These are phyloP conservation scores for Fraxinus americana DNA, from an alignment of 257 asterid species.

Conservation along the genomic window DNA sequence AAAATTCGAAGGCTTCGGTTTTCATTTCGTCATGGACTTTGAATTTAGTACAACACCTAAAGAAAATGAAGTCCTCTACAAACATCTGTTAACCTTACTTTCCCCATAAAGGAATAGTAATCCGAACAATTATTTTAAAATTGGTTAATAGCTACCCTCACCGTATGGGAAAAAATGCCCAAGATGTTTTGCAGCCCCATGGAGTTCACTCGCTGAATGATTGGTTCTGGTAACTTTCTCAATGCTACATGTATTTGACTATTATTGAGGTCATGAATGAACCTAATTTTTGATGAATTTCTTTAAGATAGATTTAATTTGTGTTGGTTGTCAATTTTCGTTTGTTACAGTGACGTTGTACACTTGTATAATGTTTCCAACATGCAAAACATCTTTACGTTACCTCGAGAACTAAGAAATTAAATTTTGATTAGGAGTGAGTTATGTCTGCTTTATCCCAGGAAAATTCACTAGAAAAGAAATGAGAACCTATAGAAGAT, in stretches of 20 bases:
- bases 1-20: background rate
- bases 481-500: slow-evolving; percentile 39
- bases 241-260: background rate
- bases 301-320: background rate
- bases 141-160: background rate
- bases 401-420: slow-evolving; percentile 1
- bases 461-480: slow-evolving; percentile 36
- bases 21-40: background rate
- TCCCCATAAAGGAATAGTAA: background rate
- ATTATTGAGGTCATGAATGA: background rate
- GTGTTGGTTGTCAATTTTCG: background rate
- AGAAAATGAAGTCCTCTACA: background rate
- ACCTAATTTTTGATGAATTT: background rate
- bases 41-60: background rate
- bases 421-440: slow-evolving; percentile 8
- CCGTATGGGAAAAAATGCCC: background rate
- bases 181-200: background rate
- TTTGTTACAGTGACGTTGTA: background rate
- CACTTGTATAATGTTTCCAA: background rate
- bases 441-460: slow-evolving; percentile 24
- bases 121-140: background rate
- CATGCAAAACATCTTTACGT: background rate
- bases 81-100: background rate
- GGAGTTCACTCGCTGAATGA: background rate
- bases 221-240: background rate